Conservation (phyloP, 1,284 basidiomycete genomes). For the Gomphus sp. region DNA sequence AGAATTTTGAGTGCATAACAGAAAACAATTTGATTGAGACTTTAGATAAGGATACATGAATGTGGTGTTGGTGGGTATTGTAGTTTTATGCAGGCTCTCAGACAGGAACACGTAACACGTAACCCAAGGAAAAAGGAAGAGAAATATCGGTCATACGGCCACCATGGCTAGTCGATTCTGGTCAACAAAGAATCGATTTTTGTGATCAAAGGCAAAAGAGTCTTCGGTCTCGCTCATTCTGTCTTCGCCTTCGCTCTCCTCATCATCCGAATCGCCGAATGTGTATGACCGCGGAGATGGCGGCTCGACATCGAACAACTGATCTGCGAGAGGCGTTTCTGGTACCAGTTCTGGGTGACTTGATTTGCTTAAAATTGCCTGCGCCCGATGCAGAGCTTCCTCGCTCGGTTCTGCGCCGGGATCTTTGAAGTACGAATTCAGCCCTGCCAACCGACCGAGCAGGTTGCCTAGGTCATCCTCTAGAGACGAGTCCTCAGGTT, state of each 20-base stretch:
- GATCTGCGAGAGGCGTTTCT: slow-evolving; percentile 5
- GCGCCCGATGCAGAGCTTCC: slow-evolving; percentile 10
- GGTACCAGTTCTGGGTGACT: slow-evolving; percentile 8
- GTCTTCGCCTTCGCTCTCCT: slow-evolving; percentile 8
- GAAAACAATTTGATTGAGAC: background rate
- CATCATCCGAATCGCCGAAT: slow-evolving; percentile 6
- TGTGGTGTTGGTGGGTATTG: background rate
- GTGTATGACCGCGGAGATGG: slow-evolving; percentile 6
- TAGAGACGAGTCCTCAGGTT: slow-evolving; percentile 23
- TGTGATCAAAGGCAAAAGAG: slow-evolving; percentile 10
- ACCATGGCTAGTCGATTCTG: background rate
- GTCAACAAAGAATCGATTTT: slow-evolving; percentile 2
- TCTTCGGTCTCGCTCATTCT: background rate
- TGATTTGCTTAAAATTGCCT: slow-evolving; percentile 10
- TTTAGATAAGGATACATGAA: background rate
- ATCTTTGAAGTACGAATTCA: slow-evolving; percentile 82
- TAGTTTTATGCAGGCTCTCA: background rate
- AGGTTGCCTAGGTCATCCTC: slow-evolving; percentile 75
- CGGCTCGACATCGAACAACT: slow-evolving; percentile 10
- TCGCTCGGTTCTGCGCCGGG: slow-evolving; percentile 12
- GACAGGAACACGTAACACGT: background rate
- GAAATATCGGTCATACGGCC: background rate
- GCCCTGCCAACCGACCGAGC: slow-evolving; percentile 78
- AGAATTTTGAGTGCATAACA: background rate
- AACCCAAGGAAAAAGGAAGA: background rate